A percentile compares a stretch with the other conserved stretches of the same genome.
phyloP scores from a whole-genome alignment of 768 basidiomycete genomes.

The Pleurotus sapidus region DNA sequence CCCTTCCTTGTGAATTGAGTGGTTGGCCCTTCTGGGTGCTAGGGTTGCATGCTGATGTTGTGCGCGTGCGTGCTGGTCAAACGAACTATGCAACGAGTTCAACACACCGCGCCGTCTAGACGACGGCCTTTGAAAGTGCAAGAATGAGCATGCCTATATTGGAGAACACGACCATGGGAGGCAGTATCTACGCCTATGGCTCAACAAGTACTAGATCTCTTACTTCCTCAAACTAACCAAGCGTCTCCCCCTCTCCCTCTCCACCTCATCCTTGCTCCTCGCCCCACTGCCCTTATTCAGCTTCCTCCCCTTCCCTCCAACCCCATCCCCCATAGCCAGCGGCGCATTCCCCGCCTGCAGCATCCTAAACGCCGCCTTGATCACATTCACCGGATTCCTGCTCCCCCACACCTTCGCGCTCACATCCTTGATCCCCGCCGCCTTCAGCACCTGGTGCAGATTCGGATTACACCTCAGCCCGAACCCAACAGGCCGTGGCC shows the following conservation, averaged over 20 bases:
- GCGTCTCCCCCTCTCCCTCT: constrained; percentile 80
- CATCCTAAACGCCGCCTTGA: constrained; percentile 82
- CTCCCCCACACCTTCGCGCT: constrained; percentile 96
- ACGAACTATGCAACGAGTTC: too few relatives aligned
- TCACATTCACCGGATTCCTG: constrained; percentile 79
- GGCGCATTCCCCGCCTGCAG: constrained; percentile 84
- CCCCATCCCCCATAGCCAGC: constrained; percentile 76
- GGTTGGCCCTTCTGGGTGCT: too few relatives aligned
- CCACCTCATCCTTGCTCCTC: constrained; percentile 62
- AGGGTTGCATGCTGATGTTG: too few relatives aligned
- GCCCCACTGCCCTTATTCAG: constrained; percentile 77
- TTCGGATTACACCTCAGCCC: constrained; percentile 88
- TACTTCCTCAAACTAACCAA: constrained; percentile 64
- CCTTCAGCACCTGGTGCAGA: constrained; percentile 86
- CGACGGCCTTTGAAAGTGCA: too few relatives aligned
- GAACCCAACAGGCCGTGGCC: constrained; percentile 86
- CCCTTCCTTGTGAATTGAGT: too few relatives aligned
- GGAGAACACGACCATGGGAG: too few relatives aligned
- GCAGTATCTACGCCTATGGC: too few relatives aligned
- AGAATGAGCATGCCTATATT: too few relatives aligned
- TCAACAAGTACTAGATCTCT: background rate
- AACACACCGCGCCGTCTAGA: too few relatives aligned
- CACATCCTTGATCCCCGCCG: constrained; percentile 92
- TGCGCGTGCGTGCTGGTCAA: too few relatives aligned
- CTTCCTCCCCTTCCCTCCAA: constrained; percentile 70